Conservation (phyloP, 2,329 filamentous ascomycete genomes). For the Dothideomycetes sp. region DNA sequence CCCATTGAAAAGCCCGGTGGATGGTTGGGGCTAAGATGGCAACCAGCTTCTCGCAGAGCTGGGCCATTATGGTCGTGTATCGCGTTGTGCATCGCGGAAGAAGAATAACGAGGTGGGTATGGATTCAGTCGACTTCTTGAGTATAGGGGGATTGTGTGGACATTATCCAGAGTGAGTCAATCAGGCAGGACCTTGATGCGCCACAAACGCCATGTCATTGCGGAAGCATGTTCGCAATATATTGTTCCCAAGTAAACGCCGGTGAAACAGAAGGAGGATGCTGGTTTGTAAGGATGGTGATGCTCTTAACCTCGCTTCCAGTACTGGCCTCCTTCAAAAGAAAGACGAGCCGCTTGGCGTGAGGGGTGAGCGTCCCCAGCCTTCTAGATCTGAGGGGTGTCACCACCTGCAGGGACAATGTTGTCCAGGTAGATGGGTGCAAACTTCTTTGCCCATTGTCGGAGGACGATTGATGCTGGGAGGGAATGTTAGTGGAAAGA, state of each 20-base stretch:
- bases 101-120: not conserved
- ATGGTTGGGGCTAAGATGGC: not conserved
- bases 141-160: not conserved
- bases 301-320: not conserved
- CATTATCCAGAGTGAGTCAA: not conserved
- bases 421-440: slow-evolving; percentile 23
- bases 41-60: not conserved
- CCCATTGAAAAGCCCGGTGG: not conserved
- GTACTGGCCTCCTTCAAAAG: not conserved
- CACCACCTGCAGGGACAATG: slow-evolving; percentile 7
- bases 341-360: not conserved
- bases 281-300: not conserved
- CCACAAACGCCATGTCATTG: not conserved
- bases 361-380: slow-evolving; percentile 1
- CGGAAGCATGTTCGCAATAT: not conserved
- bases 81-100: not conserved
- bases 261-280: not conserved
- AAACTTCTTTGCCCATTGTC: slow-evolving; percentile 71
- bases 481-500: slow-evolving; percentile 9
- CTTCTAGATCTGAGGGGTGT: slow-evolving; percentile 7
- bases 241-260: not conserved
- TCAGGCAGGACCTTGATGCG: not conserved
- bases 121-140: not conserved
- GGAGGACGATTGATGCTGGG: slow-evolving; percentile 77
- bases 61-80: not conserved